Conservation (phyloP, 305 asterid genomes). For the Vinca major region DNA sequence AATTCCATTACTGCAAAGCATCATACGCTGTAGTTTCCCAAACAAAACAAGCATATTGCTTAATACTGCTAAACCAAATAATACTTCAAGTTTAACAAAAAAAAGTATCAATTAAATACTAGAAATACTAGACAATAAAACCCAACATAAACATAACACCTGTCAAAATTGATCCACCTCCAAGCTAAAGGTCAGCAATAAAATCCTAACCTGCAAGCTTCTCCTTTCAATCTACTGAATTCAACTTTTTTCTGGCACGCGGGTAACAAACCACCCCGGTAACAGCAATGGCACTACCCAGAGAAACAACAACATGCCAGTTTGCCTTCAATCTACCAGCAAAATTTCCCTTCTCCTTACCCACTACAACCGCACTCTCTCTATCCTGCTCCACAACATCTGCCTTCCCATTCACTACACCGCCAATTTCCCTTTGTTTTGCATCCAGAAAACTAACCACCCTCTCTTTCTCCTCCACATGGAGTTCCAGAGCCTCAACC, state of each 20-base stretch:
- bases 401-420: slow-evolving; percentile 18
- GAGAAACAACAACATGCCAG: slow-evolving; percentile 34
- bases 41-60: neutral
- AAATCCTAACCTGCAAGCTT: slow-evolving; percentile 16
- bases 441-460: slow-evolving; percentile 21
- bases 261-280: slow-evolving; percentile 34
- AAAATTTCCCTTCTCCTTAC: slow-evolving; percentile 23
- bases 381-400: slow-evolving; percentile 14
- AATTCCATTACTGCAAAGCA: neutral
- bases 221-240: slow-evolving; percentile 3
- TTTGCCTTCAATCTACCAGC: slow-evolving; percentile 23
- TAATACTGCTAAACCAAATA: neutral
- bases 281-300: slow-evolving; percentile 39
- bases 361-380: slow-evolving; percentile 14
- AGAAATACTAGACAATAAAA: neutral
- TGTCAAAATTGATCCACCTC: slow-evolving; percentile 24
- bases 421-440: slow-evolving; percentile 13
- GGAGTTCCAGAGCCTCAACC: slow-evolving; percentile 23
- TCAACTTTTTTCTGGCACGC: slow-evolving; percentile 33
- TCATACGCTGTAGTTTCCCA: neutral
- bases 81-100: neutral
- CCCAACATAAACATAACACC: slow-evolving; percentile 6
- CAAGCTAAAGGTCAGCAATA: slow-evolving; percentile 14
- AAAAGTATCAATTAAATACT: neutral
- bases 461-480: slow-evolving; percentile 39